Evolutionary conservation across 148 eudicot species (phyloP).

Genomic region (Drosera capensis): DNA sequence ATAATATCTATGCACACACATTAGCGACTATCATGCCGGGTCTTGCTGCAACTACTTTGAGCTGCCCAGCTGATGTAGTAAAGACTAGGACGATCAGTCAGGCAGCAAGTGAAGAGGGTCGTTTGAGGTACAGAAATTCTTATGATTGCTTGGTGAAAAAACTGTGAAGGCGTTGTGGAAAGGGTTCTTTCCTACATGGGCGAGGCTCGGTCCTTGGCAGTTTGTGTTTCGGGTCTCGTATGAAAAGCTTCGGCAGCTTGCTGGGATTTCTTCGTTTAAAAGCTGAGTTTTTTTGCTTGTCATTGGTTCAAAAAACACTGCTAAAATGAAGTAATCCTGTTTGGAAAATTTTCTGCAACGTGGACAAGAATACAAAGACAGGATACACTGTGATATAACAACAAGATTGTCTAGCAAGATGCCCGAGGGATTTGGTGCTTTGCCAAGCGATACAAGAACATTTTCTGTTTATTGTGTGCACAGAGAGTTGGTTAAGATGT

Average conservation of each 20-base stretch:
- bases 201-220: conserved; percentile 98
- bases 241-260: conserved; percentile 51
- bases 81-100: conserved; percentile 91
- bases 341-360: no score
- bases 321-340: no score
- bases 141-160: conserved; percentile 70
- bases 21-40: conserved; percentile 69
- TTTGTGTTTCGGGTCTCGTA: conserved; percentile 92
- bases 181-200: conserved; percentile 93
- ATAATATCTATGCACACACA: conserved; percentile 72
- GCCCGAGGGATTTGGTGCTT: no score
- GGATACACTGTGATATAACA: no score
- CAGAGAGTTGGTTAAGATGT: no score
- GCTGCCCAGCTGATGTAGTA: conserved; percentile 88
- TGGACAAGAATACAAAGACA: no score
- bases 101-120: conserved; percentile 19
- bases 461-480: no score
- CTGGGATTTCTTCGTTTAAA: conserved; percentile 77
- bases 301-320: no score
- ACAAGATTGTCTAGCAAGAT: no score
- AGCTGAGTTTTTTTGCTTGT: no score
- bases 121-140: conserved; percentile 39
- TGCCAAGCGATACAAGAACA: no score
- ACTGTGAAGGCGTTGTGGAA: conserved; percentile 63
- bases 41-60: conserved; percentile 62